Conservation (phyloP, 768 basidiomycete species). For the Exsudoporus frostii region DNA sequence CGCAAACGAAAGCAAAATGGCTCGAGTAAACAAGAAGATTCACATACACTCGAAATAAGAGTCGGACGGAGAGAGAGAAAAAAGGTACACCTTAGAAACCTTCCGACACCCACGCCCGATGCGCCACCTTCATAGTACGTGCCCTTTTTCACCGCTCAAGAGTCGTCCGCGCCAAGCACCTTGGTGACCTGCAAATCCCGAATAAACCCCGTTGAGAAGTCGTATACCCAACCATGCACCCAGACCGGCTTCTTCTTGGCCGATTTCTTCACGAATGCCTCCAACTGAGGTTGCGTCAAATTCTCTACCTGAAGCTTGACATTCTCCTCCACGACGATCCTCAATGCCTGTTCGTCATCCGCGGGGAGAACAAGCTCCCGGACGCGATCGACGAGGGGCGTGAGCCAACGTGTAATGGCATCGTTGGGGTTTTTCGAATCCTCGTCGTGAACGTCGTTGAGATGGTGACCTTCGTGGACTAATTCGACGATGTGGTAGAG, state of each 20-base stretch:
- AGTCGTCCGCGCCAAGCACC: constrained; percentile 24
- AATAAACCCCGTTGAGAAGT: constrained; percentile 55
- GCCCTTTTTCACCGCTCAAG: not conserved
- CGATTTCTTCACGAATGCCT: constrained; percentile 40
- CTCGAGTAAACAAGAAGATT: not conserved
- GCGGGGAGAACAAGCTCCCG: constrained; percentile 36
- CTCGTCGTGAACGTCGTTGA: constrained; percentile 14
- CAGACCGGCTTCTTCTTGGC: constrained; percentile 39
- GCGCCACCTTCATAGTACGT: not conserved
- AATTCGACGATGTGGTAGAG: constrained; percentile 8
- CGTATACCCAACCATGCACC: constrained; percentile 75
- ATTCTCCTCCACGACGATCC: constrained; percentile 50
- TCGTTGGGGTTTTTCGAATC: constrained; percentile 33
- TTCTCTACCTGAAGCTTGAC: constrained; percentile 53
- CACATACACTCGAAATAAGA: too few species aligned
- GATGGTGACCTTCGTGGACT: constrained; percentile 20
- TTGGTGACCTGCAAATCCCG: constrained; percentile 52
- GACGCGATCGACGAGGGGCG: constrained; percentile 58
- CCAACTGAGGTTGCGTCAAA: constrained; percentile 35
- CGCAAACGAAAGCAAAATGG: not conserved
- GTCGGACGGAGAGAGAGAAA: too few species aligned
- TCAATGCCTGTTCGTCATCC: constrained; percentile 28
- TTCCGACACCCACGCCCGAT: not conserved
- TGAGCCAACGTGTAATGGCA: constrained; percentile 69
- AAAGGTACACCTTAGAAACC: too few species aligned